Conservation (phyloP, 2,329 filamentous ascomycete genomes). For the Colletotrichum cereale region DNA sequence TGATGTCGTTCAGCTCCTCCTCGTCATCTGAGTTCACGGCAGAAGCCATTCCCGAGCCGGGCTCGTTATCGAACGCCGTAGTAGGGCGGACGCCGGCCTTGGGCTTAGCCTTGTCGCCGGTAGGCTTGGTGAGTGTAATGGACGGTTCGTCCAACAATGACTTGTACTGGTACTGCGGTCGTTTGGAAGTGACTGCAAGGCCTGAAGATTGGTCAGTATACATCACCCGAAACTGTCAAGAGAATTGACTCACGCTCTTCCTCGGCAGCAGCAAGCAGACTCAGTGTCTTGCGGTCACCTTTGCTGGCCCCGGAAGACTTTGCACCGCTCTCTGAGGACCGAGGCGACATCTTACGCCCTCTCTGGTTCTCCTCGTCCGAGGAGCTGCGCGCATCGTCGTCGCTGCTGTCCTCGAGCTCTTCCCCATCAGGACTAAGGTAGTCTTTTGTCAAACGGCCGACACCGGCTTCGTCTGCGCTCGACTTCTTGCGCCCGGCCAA, state of each 20-base stretch:
- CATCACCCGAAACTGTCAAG: background rate
- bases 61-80: constrained; percentile 83
- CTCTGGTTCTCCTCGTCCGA: constrained; percentile 77
- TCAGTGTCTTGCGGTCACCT: constrained; percentile 62
- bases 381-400: constrained; percentile 74
- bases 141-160: constrained; percentile 76
- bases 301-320: constrained; percentile 52
- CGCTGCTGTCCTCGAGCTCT: constrained; percentile 75
- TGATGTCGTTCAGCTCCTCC: constrained; percentile 85
- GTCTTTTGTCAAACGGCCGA: constrained; percentile 75
- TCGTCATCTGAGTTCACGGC: constrained; percentile 88
- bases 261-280: constrained; percentile 79
- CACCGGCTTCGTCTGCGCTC: constrained; percentile 55
- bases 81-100: constrained; percentile 80
- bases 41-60: constrained; percentile 65
- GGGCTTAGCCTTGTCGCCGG: constrained; percentile 70
- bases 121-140: constrained; percentile 73
- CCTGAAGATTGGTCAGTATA: constrained; percentile 54
- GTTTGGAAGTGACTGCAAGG: constrained; percentile 65
- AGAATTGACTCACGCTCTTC: constrained; percentile 75
- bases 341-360: constrained; percentile 68
- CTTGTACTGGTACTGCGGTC: constrained; percentile 66
- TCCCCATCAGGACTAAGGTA: constrained; percentile 75
- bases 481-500: constrained; percentile 68
- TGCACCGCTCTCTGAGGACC: constrained; percentile 58